A percentile compares a stretch with the other conserved stretches of the same genome.
Conservation (phyloP, 2,329 filamentous ascomycete species). For the Fusarium napiforme region DNA sequence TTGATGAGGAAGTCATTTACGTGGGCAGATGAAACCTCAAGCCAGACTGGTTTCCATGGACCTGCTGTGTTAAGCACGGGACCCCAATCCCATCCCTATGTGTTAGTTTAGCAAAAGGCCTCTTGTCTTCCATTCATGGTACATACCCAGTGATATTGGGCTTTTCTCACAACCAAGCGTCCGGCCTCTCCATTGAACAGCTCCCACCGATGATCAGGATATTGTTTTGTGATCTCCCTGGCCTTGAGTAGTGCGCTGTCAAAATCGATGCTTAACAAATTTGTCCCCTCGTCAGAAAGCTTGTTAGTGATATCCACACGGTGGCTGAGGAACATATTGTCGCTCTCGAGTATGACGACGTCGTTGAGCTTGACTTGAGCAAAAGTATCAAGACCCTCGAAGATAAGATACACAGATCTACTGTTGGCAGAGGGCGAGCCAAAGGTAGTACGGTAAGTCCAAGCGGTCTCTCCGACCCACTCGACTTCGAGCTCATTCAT, state of each 20-base stretch:
- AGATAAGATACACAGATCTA: background rate
- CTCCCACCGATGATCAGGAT: background rate
- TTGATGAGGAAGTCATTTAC: background rate
- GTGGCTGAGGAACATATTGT: slow-evolving; percentile 5
- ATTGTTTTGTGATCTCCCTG: background rate
- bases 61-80: background rate
- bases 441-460: background rate
- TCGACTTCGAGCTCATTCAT: slow-evolving; percentile 2
- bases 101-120: background rate
- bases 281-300: background rate
- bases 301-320: background rate
- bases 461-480: background rate
- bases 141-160: slow-evolving; percentile 1
- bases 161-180: background rate
- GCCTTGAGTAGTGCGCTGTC: background rate
- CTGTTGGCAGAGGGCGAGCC: background rate
- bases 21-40: background rate
- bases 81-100: slow-evolving; percentile 1
- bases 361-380: background rate
- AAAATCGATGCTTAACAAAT: background rate
- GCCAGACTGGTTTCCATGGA: background rate
- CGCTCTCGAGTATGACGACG: background rate
- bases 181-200: slow-evolving; percentile 3
- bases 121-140: fast-evolving
- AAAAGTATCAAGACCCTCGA: background rate